Conservation (phyloP, 2,329 filamentous ascomycete genomes). For the Paracoccidioides lutzii region DNA sequence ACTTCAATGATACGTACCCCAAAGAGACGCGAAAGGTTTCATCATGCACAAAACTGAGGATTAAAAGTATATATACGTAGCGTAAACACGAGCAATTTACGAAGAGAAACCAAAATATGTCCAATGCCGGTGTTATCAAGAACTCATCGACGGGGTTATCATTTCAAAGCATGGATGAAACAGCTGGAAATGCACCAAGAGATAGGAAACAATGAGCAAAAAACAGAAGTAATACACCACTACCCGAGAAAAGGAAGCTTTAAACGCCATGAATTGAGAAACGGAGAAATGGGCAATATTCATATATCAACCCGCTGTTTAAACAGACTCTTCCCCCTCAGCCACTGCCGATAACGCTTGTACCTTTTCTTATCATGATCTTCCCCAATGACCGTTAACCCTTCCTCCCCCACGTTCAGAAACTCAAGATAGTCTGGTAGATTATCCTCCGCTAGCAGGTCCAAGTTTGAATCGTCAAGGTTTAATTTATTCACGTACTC, state of each 20-base stretch:
- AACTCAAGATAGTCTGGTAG: constrained; percentile 63
- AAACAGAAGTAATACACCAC: neutral
- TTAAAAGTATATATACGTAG: too few relatives aligned
- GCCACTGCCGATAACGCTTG: constrained; percentile 91
- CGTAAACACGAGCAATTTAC: too few relatives aligned
- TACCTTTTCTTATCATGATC: constrained; percentile 88
- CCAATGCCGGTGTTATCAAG: too few relatives aligned
- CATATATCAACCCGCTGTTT: constrained; percentile 58
- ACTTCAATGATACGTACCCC: too few relatives aligned
- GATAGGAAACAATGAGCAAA: neutral
- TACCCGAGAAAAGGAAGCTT: too few relatives aligned
- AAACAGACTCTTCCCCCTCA: constrained; percentile 87
- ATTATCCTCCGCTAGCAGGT: constrained; percentile 46
- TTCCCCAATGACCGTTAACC: constrained; percentile 74
- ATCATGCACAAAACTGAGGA: too few relatives aligned
- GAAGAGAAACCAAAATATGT: too few relatives aligned
- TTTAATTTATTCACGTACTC: constrained; percentile 64
- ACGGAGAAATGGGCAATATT: constrained; percentile 2
- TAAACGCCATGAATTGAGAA: neutral
- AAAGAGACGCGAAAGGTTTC: too few relatives aligned
- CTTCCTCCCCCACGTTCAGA: constrained; percentile 63
- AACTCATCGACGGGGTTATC: too few relatives aligned
- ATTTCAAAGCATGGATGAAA: too few relatives aligned
- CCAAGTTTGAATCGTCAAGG: constrained; percentile 41
- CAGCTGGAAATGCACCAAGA: too few relatives aligned